phyloP scores from a whole-genome alignment of 306 rosid genomes.

The Cercis canadensis region DNA sequence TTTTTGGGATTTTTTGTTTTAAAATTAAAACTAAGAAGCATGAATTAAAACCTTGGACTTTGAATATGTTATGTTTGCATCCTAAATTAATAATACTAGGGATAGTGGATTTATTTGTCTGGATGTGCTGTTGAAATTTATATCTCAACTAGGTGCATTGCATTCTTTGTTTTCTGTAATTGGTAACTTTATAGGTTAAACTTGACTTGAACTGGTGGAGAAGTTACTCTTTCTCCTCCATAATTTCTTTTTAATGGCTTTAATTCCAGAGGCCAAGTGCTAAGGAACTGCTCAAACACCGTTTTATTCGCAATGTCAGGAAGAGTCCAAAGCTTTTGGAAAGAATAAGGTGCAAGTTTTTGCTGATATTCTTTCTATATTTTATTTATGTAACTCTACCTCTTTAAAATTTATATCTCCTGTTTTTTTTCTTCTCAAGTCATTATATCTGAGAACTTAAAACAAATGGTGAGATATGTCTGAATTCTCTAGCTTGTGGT shows the following conservation, averaged over 20 bases:
- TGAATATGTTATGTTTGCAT: conserved; percentile 5
- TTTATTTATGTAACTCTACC: conserved; percentile 33
- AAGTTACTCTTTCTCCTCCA: conserved; percentile 25
- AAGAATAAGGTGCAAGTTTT: conserved; percentile 80
- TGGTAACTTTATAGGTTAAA: conserved; percentile 27
- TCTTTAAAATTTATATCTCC: background rate
- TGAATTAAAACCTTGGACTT: conserved; percentile 7
- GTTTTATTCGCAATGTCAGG: conserved; percentile 88
- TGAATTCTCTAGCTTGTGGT: conserved; percentile 38
- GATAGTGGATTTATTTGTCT: conserved; percentile 7
- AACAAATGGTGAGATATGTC: conserved; percentile 13
- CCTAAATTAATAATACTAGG: conserved; percentile 11
- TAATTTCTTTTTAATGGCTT: conserved; percentile 40
- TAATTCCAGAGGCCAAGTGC: conserved; percentile 91
- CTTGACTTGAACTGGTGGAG: conserved; percentile 24
- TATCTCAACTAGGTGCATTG: conserved; percentile 13
- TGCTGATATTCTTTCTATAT: conserved; percentile 31
- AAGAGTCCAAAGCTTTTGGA: conserved; percentile 86
- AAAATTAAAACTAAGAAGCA: background rate
- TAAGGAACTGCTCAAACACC: conserved; percentile 92
- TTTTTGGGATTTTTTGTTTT: no score
- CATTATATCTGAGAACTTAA: conserved; percentile 14
- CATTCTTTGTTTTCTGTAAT: conserved; percentile 15
- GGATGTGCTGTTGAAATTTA: conserved; percentile 20
- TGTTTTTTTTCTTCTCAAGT: background rate